Base-by-base conservation (phyloP, 78 protist species). In the Dictyostelium capitatum region DNA sequence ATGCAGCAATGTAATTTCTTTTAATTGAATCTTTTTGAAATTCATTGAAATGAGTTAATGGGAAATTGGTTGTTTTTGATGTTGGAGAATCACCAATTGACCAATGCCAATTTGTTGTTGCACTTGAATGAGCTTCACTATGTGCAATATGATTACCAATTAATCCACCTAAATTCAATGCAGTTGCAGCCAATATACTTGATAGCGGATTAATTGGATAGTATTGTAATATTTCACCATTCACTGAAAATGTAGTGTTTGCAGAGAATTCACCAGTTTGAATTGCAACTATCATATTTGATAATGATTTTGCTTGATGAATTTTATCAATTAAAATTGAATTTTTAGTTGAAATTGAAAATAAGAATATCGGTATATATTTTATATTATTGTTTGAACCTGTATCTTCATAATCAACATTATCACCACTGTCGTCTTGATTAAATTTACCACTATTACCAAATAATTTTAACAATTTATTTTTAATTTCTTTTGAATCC, bases 321-420 rank as follows among this genome's bases (percentile, higher is more conserved):
- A 41, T 56, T 37, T 79, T 72, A 67, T 90, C 95, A 47, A 90
- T 90, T 41, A 90, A 82, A n/a, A 90, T 83, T 28, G 95, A 80
- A 62, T 62, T 25, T 7, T 53, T 77, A n/a, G 70, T 46, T 23
- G 79, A 81, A 9, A 82, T 19, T 37, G 95, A 90, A 37, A 90
- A 90, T 79, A 90, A 28, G 51, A 90, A 90, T 17, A 90, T 90
- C 62, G 95, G 95, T 19, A 90, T 90, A 53, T 90, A 82, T 69
- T 82, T 90, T 7, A 83, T 32, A 25, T 28, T 20, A 25, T 11
- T 23, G 11, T 62, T 32, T 25, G 43, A 37, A 37, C 43, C 43
- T 37, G 43, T 37, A 2, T 56, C 64, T 19, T 56, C 28, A 19
- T 23, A 4, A 9, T 62, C 70, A 25, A 4, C 70, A 3, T 28